A percentile compares a stretch with the other conserved stretches of the same genome.
These are phyloP conservation scores for Tremella mesenterica DNA, from an alignment of 768 basidiomycete genomes.

Conservation along the genomic window DNA sequence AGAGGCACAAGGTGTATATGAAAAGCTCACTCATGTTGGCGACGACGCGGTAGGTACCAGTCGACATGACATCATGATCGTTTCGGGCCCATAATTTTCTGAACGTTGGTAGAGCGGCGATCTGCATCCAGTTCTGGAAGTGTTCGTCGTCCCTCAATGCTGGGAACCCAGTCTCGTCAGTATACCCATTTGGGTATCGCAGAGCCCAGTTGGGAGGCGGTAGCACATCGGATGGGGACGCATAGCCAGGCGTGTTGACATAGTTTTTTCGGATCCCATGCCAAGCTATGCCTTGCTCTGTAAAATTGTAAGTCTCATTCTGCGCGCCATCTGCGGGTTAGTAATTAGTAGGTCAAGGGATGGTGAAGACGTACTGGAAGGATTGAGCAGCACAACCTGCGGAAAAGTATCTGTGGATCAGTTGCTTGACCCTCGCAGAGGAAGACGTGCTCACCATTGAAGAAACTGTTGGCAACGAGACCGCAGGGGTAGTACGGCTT, in stretches of 20 bases:
- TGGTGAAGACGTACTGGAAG: constrained; percentile 46
- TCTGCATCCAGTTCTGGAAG: constrained; percentile 99
- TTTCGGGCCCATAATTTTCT: constrained; percentile 90
- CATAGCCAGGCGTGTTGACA: constrained; percentile 56
- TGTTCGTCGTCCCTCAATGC: constrained; percentile 71
- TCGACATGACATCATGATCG: constrained; percentile 60
- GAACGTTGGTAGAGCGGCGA: constrained; percentile 92
- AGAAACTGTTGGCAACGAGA: constrained; percentile 89
- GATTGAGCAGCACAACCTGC: constrained; percentile 55
- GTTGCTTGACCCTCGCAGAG: not conserved
- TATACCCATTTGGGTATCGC: constrained; percentile 68
- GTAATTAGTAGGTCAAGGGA: not conserved
- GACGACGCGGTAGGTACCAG: constrained; percentile 66
- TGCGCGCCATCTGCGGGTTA: constrained; percentile 30
- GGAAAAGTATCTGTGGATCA: constrained; percentile 65
- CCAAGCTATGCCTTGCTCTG: constrained; percentile 83
- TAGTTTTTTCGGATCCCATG: constrained; percentile 90
- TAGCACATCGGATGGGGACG: constrained; percentile 56
- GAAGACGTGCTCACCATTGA: constrained; percentile 61
- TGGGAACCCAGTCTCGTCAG: constrained; percentile 57
- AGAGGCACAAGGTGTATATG: not conserved
- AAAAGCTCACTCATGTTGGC: constrained; percentile 66
- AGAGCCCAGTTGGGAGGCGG: constrained; percentile 88
- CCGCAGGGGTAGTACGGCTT: constrained; percentile 86
- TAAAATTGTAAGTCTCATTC: constrained; percentile 59